phyloP scores from a whole-genome alignment of 2,329 filamentous ascomycete species.

The Torrubiella hemipterigena region DNA sequence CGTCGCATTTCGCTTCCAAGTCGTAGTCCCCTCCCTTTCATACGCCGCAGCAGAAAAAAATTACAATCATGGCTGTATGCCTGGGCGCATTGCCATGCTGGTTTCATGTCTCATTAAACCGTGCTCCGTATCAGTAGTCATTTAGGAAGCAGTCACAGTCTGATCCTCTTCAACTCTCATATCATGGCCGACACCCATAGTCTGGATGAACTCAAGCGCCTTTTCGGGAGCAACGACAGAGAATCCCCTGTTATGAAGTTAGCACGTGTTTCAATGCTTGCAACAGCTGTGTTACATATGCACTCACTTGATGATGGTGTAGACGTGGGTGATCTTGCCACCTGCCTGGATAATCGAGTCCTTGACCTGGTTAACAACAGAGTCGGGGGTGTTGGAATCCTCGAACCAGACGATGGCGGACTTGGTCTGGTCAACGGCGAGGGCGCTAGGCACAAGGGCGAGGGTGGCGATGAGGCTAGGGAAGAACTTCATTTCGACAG shows the following conservation, averaged over 20 bases:
- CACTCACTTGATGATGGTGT: slow-evolving; percentile 53
- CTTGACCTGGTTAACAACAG: slow-evolving; percentile 59
- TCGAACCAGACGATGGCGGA: slow-evolving; percentile 71
- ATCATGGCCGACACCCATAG: slow-evolving; percentile 38
- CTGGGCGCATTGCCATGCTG: too few relatives aligned
- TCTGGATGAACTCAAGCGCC: slow-evolving; percentile 54
- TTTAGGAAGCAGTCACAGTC: slow-evolving; percentile 49
- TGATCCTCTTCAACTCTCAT: slow-evolving; percentile 63
- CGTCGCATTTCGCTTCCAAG: too few relatives aligned
- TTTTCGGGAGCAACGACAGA: slow-evolving; percentile 60
- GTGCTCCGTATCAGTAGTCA: too few relatives aligned
- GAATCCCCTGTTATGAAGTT: slow-evolving; percentile 51
- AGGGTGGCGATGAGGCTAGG: slow-evolving; percentile 41
- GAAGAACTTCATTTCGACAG: slow-evolving; percentile 50
- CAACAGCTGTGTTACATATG: background rate
- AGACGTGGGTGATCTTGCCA: slow-evolving; percentile 70
- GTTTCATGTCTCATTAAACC: too few relatives aligned
- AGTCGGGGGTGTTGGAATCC: slow-evolving; percentile 49
- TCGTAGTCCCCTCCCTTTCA: too few relatives aligned
- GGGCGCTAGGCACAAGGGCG: slow-evolving; percentile 42
- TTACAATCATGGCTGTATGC: too few relatives aligned
- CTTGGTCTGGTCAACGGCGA: slow-evolving; percentile 56
- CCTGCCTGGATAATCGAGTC: slow-evolving; percentile 56
- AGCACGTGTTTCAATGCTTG: slow-evolving; percentile 11
- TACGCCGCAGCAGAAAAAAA: too few relatives aligned